Evolutionary conservation across 2,329 filamentous ascomycete species (phyloP).

Genomic region (Aspergillus latus): DNA sequence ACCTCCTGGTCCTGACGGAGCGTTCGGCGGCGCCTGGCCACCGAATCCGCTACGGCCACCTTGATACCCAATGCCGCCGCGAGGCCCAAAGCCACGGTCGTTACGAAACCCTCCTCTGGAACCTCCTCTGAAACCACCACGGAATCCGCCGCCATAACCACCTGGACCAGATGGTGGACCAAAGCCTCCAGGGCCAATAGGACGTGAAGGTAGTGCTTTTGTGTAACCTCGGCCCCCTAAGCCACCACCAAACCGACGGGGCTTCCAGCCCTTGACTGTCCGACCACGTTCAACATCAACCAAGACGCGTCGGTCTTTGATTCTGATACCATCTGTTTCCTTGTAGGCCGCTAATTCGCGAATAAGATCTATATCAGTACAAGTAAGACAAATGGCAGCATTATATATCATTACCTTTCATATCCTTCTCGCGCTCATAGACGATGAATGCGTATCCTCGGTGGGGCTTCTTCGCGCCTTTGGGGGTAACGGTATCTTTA

Average conservation of each 20-base stretch:
- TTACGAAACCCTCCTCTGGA: slow-evolving; percentile 53
- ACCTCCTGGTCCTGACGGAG: slow-evolving; percentile 56
- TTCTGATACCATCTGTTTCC: slow-evolving; percentile 80
- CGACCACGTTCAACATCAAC: slow-evolving; percentile 96
- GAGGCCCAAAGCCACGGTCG: slow-evolving; percentile 50
- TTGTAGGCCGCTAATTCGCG: slow-evolving; percentile 79
- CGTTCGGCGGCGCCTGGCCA: slow-evolving; percentile 51
- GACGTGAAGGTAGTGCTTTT: slow-evolving; percentile 71
- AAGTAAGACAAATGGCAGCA: slow-evolving; percentile 15
- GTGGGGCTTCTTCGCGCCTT: slow-evolving; percentile 78
- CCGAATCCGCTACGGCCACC: slow-evolving; percentile 56
- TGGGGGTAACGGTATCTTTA: slow-evolving; percentile 65
- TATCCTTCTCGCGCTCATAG: slow-evolving; percentile 95
- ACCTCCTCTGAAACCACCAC: slow-evolving; percentile 57
- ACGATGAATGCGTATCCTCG: slow-evolving; percentile 95
- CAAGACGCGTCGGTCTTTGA: slow-evolving; percentile 87
- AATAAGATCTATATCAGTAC: slow-evolving; percentile 37
- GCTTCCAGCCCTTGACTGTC: slow-evolving; percentile 91
- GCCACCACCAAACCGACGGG: slow-evolving; percentile 85
- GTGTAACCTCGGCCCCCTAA: slow-evolving; percentile 92
- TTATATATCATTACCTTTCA: slow-evolving; percentile 74
- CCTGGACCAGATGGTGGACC: slow-evolving; percentile 57
- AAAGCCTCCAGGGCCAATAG: slow-evolving; percentile 62
- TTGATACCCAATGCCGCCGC: slow-evolving; percentile 58
- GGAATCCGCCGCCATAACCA: slow-evolving; percentile 57